Base-by-base conservation (phyloP, 2,329 filamentous ascomycete species). In the Apiospora marii region DNA sequence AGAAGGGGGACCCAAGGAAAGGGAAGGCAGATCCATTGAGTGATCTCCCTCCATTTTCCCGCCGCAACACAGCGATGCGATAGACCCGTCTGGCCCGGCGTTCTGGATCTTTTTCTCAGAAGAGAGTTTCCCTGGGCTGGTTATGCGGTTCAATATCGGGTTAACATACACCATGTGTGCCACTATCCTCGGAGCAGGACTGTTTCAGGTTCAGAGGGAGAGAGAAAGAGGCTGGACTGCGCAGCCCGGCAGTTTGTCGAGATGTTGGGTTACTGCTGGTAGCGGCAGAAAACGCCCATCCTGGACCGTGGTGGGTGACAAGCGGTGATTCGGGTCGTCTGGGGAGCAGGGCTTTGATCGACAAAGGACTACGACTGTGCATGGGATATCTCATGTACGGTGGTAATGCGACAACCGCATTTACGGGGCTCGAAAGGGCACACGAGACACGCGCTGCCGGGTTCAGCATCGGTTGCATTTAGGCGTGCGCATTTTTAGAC, bases 401-500 rank as follows among this genome's bases (percentile, higher is more conserved):
- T 37, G 7, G 53, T 37, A 61, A 37, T 61, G 53, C 51, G 19
- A 58, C 16, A 34, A 58, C 27, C 30, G 51, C 27, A 58, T 58
- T 19, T 58, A 58, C 51, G 51, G 51, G 51, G 10, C 51, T 13
- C 14, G 19, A 8, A 22, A 30, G 7, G 19, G 24, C 24, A 58
- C 51, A 58, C 51, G 24, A 58, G 5, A 58, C 51, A 30, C 51
- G 46, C 27, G 44, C 44, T 19, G 24, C n/a, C 12, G n/a, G 49
- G 8, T 53, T 53, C 16, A 48, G n/a, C 24, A 27, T 53, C 44
- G 49, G n/a, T 53, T 53, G 51, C 51, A 53, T 53, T 27, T 53
- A 37, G 53, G 30, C 53, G 12, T 61, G 53, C 53, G 53, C 53
- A 61, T 61, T 34, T 58, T 34, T 58, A 41, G 37, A 41, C 37